phyloP scores from a whole-genome alignment of 1,139 yeast species.

The Blastobotrys persicus region DNA sequence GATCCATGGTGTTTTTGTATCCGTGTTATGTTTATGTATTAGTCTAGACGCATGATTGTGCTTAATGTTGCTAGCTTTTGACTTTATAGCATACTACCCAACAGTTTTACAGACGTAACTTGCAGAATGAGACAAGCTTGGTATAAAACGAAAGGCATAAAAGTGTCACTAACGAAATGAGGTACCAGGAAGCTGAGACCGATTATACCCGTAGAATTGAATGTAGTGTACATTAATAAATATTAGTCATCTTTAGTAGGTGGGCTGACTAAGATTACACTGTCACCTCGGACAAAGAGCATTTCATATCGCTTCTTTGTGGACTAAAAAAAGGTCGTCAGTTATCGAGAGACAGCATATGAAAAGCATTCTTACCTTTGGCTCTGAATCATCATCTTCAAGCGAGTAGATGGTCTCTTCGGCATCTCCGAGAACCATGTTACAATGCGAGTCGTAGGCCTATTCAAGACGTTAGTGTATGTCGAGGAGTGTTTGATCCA shows the following conservation, averaged over 20 bases:
- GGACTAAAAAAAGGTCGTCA: conserved; percentile 32
- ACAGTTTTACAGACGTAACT: too few species aligned
- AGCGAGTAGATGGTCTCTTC: conserved; percentile 71
- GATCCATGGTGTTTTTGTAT: too few species aligned
- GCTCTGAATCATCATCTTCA: conserved; percentile 47
- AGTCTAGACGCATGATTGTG: too few species aligned
- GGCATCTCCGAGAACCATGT: conserved; percentile 92
- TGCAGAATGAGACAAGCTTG: too few species aligned
- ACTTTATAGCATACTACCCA: too few species aligned
- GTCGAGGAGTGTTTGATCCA: background rate
- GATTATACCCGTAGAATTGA: too few species aligned
- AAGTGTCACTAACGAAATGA: too few species aligned
- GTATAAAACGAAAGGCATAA: too few species aligned
- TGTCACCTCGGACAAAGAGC: conserved; percentile 95
- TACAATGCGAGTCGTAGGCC: conserved; percentile 96
- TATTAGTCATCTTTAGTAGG: conserved; percentile 23
- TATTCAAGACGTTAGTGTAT: conserved; percentile 19
- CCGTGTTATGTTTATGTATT: too few species aligned
- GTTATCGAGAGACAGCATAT: background rate
- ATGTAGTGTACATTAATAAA: background rate
- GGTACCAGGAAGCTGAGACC: too few species aligned
- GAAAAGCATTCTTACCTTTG: conserved; percentile 34
- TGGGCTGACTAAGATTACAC: conserved; percentile 74
- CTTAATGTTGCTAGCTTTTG: too few species aligned
- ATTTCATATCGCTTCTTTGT: conserved; percentile 72